phyloP scores from a whole-genome alignment of 345 rosid species.

The Ceriops tagal region DNA sequence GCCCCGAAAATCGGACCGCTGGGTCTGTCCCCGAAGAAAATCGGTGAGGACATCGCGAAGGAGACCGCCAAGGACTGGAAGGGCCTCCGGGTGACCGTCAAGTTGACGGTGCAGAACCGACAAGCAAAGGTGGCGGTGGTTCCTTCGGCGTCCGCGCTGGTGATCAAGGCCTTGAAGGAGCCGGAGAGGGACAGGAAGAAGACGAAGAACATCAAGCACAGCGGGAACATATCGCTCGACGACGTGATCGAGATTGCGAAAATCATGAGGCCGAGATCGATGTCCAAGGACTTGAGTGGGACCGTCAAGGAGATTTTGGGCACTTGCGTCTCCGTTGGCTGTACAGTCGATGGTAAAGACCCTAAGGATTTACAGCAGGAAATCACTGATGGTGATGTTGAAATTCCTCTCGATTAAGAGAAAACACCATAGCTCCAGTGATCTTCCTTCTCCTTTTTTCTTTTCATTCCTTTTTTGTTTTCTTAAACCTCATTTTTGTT shows the following conservation, averaged over 20 bases:
- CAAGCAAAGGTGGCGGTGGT: not conserved
- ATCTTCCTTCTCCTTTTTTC: too few relatives aligned
- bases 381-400: slow-evolving; percentile 3
- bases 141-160: not conserved
- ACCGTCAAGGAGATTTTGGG: slow-evolving; percentile 42
- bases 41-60: not conserved
- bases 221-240: not conserved
- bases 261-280: slow-evolving; percentile 7
- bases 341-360: slow-evolving; percentile 17
- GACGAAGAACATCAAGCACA: slow-evolving; percentile 14
- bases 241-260: not conserved
- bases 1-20: not conserved
- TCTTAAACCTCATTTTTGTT: not conserved
- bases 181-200: slow-evolving; percentile 15
- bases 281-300: slow-evolving; percentile 36
- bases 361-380: slow-evolving; percentile 8
- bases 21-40: slow-evolving; percentile 1
- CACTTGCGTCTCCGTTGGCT: slow-evolving; percentile 38
- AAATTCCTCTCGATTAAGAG: slow-evolving; percentile 1
- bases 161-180: not conserved
- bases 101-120: slow-evolving; percentile 11
- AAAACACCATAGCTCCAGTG: not conserved
- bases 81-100: slow-evolving; percentile 8
- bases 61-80: slow-evolving; percentile 13
- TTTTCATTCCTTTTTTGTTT: too few relatives aligned